A percentile compares a stretch with the other conserved stretches of the same genome.
Evolutionary conservation across 768 basidiomycete genomes (phyloP).

Genomic region (Naematelia aurantialba): DNA sequence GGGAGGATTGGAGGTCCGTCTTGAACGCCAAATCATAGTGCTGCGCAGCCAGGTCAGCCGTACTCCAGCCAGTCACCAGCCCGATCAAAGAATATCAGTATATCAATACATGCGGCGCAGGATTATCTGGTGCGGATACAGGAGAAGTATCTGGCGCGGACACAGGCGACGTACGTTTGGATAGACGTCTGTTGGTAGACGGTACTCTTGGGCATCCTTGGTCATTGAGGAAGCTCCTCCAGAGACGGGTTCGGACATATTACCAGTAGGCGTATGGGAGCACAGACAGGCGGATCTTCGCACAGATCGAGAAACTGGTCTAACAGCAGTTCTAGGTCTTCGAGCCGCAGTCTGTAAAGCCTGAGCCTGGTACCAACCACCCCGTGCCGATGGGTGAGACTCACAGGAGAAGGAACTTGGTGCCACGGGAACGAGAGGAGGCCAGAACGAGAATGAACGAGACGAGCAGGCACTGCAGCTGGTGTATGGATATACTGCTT

Average conservation of each 20-base stretch:
- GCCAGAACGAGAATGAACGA: too few species aligned
- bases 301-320: background rate
- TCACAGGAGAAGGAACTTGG: background rate
- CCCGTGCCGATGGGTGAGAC: background rate
- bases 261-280: conserved; percentile 5
- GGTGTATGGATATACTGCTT: background rate
- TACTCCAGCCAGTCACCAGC: background rate
- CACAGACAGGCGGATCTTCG: conserved; percentile 9
- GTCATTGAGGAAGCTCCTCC: background rate
- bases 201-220: conserved; percentile 12
- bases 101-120: background rate
- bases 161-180: conserved; percentile 12
- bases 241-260: background rate
- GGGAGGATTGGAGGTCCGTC: conserved; percentile 68
- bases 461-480: background rate
- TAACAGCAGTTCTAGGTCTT: background rate
- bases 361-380: background rate
- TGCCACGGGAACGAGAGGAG: background rate
- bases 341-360: background rate
- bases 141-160: background rate
- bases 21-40: conserved; percentile 52
- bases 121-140: too few species aligned
- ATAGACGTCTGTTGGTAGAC: conserved; percentile 25
- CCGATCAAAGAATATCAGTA: background rate
- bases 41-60: conserved; percentile 9